Base-by-base conservation (phyloP, 1,284 basidiomycete genomes). In the Apiotrichum akiyoshidainum region DNA sequence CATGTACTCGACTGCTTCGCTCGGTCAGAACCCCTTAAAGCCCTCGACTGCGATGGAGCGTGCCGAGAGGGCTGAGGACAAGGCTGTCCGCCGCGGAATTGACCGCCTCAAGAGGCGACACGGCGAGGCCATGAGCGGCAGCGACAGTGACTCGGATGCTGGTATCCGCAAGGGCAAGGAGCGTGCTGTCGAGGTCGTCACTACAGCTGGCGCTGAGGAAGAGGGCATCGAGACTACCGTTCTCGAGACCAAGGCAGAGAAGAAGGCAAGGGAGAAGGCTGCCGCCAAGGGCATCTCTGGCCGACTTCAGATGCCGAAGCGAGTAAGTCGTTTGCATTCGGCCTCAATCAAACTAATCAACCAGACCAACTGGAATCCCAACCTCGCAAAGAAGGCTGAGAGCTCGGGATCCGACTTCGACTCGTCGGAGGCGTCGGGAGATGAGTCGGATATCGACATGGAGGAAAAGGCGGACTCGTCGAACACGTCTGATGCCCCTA, bases 21-120 rank as follows among this genome's bases (percentile, higher is more conserved):
- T 72, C 1, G 75, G 74, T 8, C 77, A 78, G 60, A 74, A 73
- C 48, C 77, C 77, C 0, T 26, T 66, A 2, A 69, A 68, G 22
- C 76, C 76, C 1, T 68, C 68, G 2, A 77, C 72, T 37, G 76
- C 77, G 0, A 57, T 70, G 46, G 69, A 78, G 46, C 86, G 95
- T 70, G 88, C 88, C 0, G 85, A 89, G 48, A 86, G 86, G 69
- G 88, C 90, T 61, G 90, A 91, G 74, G 86, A 85, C 65, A 80
- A 87, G 14, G 83, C 84, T 58, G 85, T 87, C 13, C 81, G 87
- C 51, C 81, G 89, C 52, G 85, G 86, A 56, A 86, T 86, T 81
- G 82, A 71, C 65, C 83, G 84, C 68, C 80, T 80, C 35, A 74
- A 78, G 42, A 79, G 75, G 49, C 82, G 80, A 58, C 78, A 78